Conservation (phyloP, 2,329 filamentous ascomycete species). For the Aspergillus sp. region DNA sequence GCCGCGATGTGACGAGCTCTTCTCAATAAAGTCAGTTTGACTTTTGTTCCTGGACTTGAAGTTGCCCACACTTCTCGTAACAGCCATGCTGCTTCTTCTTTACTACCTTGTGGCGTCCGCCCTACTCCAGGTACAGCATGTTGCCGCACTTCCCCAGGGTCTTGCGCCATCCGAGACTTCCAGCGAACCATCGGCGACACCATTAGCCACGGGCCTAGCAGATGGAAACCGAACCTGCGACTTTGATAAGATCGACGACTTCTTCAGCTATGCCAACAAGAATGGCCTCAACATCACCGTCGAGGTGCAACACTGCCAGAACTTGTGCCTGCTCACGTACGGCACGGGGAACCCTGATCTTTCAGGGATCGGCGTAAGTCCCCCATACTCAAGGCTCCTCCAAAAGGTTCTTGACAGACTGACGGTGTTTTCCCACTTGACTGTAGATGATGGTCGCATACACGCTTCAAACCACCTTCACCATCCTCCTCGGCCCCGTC, state of each 20-base stretch:
- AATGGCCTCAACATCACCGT: constrained; percentile 13
- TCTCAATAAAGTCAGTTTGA: not conserved
- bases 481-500: constrained; percentile 10
- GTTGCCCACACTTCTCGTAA: not conserved
- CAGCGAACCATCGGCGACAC: not conserved
- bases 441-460: constrained; percentile 15
- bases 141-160: constrained; percentile 12
- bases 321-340: constrained; percentile 13
- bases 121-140: not conserved
- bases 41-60: not conserved
- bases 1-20: not conserved
- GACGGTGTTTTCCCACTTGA: not conserved
- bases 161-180: not conserved
- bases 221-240: constrained; percentile 8
- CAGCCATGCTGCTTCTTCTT: constrained; percentile 1
- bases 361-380: constrained; percentile 15
- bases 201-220: not conserved
- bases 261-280: constrained; percentile 9
- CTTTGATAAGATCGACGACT: constrained; percentile 9
- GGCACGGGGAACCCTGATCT: constrained; percentile 16
- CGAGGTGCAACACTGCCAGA: constrained; percentile 15
- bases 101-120: not conserved
- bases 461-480: constrained; percentile 7
- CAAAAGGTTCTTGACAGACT: not conserved
- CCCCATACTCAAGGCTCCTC: not conserved